A percentile compares a stretch with the other conserved stretches of the same genome.
Conservation (phyloP, 805 yeast species). For the Jamesozyma spencerorum region DNA sequence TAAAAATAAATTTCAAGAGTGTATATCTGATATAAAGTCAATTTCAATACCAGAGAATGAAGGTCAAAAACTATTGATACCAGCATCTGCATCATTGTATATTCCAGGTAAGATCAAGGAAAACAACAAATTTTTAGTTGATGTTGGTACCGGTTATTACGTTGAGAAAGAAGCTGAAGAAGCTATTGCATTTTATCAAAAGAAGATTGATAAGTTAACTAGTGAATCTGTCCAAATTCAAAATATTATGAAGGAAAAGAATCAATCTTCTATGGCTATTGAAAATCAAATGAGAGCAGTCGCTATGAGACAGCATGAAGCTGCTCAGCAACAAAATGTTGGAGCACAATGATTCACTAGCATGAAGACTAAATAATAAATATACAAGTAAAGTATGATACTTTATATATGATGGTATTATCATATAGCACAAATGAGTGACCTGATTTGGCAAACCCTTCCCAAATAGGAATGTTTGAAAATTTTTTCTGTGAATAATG, state of each 20-base stretch:
- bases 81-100: constrained; percentile 80
- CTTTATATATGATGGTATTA: background rate
- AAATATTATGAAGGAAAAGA: constrained; percentile 66
- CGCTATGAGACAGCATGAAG: constrained; percentile 18
- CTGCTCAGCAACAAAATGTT: constrained; percentile 1
- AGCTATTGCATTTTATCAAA: constrained; percentile 61
- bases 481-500: too few relatives aligned
- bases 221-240: constrained; percentile 67
- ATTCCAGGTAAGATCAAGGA: constrained; percentile 74
- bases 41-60: constrained; percentile 37
- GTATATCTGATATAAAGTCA: constrained; percentile 58
- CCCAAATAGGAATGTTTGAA: constrained; percentile 1
- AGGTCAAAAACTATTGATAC: constrained; percentile 58
- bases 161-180: constrained; percentile 68
- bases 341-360: background rate
- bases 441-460: background rate
- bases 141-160: constrained; percentile 92
- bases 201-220: constrained; percentile 61
- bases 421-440: background rate
- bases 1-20: constrained; percentile 70
- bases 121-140: constrained; percentile 69
- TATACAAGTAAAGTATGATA: background rate
- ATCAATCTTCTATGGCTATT: constrained; percentile 33
- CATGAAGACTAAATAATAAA: too few relatives aligned
- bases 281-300: constrained; percentile 27